Evolutionary conservation across 164 flowering plant genomes (phyloP), one percentile per base, ranked within the genome.

Genomic region (Akebia trifoliata): DNA sequence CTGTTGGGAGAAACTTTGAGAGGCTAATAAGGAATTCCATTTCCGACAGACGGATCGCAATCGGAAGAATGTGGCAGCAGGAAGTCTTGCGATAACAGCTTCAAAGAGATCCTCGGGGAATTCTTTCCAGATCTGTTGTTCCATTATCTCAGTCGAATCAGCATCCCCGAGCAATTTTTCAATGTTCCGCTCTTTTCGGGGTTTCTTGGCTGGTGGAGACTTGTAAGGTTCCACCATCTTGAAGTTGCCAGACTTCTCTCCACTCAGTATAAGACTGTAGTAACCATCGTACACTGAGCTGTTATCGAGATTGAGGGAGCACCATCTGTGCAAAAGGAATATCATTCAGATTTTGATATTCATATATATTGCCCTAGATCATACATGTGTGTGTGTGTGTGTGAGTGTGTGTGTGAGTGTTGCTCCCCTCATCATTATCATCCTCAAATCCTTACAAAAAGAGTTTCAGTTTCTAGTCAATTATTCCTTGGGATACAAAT

Each of bases 61-160:
- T 21, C 84, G 91, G 68, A 89, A 90, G 56, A 90, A 80, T 30
- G 90, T 65, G 10, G 86, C 82, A 30, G 79, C 56, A 1, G 98
- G 98, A 53, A 92, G 86, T 60, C 97, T 76, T 15, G 98, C 95
- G 69, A 89, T 76, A 14, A 92, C 95, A 60, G 87, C 86, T 73
- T 92, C 97, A 63, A 77, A 77, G 15, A 92, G 91, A 70, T 92
- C 98, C 65, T 90, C 95, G 0, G 98, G 98, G 45, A 92, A 80
- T 50, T 87, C 90, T 70, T 85, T 85, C 98, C 98, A 92, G 47
- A 92, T 87, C 6, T 71, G 62, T 28, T 74, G 68, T 15, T 89
- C 86, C 95, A 92, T 81, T 25, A 56, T 59, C 51, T 80, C 85
- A 37, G 66, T 38, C 20, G 69, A 35, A 57, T 42, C 37, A 37